Conservation (phyloP, 2,329 filamentous ascomycete species). For the Colletotrichum lentis region DNA sequence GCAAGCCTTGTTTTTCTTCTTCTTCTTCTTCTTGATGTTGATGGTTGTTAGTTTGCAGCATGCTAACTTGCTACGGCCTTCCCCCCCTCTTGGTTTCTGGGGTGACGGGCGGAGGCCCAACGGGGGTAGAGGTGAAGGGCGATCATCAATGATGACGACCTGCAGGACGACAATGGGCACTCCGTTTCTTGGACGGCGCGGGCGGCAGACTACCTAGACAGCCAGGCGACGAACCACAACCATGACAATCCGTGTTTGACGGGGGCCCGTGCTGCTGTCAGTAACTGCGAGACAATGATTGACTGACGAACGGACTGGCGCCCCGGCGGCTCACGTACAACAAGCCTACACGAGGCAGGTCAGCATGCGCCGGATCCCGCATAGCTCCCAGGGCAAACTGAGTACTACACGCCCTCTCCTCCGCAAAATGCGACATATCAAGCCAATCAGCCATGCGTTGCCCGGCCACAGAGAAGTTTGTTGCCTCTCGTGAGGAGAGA, state of each 20-base stretch:
- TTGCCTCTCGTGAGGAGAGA: constrained; percentile 5
- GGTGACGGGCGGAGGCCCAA: constrained; percentile 33
- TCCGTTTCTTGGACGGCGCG: constrained; percentile 26
- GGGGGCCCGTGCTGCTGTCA: background rate
- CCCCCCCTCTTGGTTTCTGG: constrained; percentile 30
- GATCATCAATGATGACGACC: constrained; percentile 34
- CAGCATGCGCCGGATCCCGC: background rate
- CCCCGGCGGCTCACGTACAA: constrained; percentile 1
- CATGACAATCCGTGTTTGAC: background rate
- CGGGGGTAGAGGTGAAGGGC: constrained; percentile 6
- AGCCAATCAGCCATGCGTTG: constrained; percentile 13
- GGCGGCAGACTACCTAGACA: constrained; percentile 7
- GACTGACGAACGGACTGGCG: constrained; percentile 4
- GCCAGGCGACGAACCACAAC: background rate
- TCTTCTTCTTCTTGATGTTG: background rate
- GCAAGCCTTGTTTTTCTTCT: constrained; percentile 19
- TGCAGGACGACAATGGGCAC: constrained; percentile 34
- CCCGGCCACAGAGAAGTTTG: constrained; percentile 14
- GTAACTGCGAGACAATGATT: background rate
- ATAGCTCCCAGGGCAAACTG: background rate
- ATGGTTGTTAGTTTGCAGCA: constrained; percentile 27
- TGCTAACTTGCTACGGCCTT: constrained; percentile 18
- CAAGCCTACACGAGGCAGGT: constrained; percentile 9
- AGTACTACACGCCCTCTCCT: background rate
- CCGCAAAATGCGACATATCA: constrained; percentile 13